Evolutionary conservation across 1,139 yeast species (phyloP).

Genomic region (Casaregolazyma lundiana): DNA sequence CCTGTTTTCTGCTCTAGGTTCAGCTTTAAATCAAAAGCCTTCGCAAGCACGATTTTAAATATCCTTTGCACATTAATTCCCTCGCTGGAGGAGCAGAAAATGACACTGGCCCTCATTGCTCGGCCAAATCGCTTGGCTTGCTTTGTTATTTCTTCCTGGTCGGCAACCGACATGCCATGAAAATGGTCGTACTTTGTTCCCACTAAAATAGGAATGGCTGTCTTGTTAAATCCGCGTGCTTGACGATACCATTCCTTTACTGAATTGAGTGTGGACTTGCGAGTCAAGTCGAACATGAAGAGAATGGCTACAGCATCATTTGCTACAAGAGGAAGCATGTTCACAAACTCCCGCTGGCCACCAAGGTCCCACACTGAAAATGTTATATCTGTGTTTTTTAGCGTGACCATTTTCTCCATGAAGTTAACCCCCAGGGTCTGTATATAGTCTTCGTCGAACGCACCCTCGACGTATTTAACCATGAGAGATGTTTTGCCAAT

Average conservation of each 20-base stretch:
- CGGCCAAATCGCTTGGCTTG: slow-evolving; percentile 84
- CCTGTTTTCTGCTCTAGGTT: slow-evolving; percentile 78
- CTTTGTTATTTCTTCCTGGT: slow-evolving; percentile 79
- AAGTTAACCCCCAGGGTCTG: slow-evolving; percentile 94
- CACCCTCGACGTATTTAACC: slow-evolving; percentile 96
- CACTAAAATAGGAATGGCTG: slow-evolving; percentile 86
- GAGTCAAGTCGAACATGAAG: slow-evolving; percentile 86
- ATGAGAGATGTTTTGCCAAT: slow-evolving; percentile 96
- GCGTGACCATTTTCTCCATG: slow-evolving; percentile 84
- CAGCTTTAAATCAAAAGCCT: slow-evolving; percentile 83
- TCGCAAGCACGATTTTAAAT: slow-evolving; percentile 84
- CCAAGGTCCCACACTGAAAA: slow-evolving; percentile 97
- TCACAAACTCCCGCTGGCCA: slow-evolving; percentile 92
- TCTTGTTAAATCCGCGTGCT: slow-evolving; percentile 81
- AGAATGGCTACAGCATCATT: slow-evolving; percentile 91
- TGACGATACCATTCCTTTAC: slow-evolving; percentile 95
- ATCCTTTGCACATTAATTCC: slow-evolving; percentile 93
- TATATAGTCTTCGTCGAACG: slow-evolving; percentile 86
- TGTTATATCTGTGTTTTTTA: slow-evolving; percentile 83
- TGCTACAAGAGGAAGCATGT: slow-evolving; percentile 92
- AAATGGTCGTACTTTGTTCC: slow-evolving; percentile 95
- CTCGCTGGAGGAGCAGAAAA: slow-evolving; percentile 89
- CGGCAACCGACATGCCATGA: slow-evolving; percentile 62
- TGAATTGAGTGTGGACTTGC: slow-evolving; percentile 80
- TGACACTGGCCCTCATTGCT: slow-evolving; percentile 87